These are phyloP conservation scores for Acrocalymma vagum DNA, from an alignment of 2,329 filamentous ascomycete genomes.

Conservation along the genomic window DNA sequence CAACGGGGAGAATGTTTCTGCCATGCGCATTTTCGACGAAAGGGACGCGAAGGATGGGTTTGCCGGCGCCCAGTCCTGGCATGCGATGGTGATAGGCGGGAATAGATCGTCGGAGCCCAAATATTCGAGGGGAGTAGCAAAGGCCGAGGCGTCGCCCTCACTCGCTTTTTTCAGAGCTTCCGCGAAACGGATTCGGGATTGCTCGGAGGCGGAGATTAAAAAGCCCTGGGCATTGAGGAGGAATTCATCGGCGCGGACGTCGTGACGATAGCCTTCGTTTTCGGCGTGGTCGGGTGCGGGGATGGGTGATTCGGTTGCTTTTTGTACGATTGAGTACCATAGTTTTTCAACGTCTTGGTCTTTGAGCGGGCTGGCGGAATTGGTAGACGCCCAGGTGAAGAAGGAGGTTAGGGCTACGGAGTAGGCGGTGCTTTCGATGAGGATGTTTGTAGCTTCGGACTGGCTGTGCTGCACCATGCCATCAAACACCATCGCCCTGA, in stretches of 20 bases:
- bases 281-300: constrained; percentile 48
- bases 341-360: constrained; percentile 30
- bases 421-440: constrained; percentile 49
- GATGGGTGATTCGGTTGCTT: constrained; percentile 43
- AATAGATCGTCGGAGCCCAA: constrained; percentile 22
- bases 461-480: constrained; percentile 54
- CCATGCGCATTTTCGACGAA: constrained; percentile 36
- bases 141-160: constrained; percentile 46
- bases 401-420: constrained; percentile 47
- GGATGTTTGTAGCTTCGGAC: constrained; percentile 42
- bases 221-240: constrained; percentile 25
- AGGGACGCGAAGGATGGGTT: constrained; percentile 26
- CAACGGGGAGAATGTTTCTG: constrained; percentile 43
- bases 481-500: constrained; percentile 55
- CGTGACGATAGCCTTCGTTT: constrained; percentile 16
- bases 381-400: constrained; percentile 47
- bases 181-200: no score
- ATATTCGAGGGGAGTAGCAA: constrained; percentile 37
- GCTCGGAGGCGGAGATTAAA: constrained; percentile 22
- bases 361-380: constrained; percentile 39
- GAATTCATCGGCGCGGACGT: constrained; percentile 43
- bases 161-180: constrained; percentile 39
- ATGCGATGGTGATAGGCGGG: constrained; percentile 47
- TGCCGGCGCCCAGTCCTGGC: constrained; percentile 48
- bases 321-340: constrained; percentile 35